Evolutionary conservation across 805 yeast species (phyloP), one percentile per base, ranked within the genome.

Genomic region (Allodekkera sacchari): DNA sequence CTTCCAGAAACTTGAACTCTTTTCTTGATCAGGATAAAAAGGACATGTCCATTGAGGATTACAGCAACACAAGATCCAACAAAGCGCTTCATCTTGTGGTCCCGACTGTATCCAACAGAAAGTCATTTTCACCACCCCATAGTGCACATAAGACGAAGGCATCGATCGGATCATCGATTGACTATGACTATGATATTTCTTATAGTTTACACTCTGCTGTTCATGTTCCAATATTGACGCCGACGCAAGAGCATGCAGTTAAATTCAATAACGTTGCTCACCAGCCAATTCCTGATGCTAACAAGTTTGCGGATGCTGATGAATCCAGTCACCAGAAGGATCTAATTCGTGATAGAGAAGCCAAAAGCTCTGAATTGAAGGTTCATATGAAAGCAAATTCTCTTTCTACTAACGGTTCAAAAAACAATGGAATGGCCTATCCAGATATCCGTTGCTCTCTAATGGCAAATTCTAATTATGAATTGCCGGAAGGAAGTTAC

Each of bases 151-250:
- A 15, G 18, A 11, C 8, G 7, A 47, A 40, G n/a, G 32, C 36
- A 19, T 54, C 61, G 6, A 21, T 44, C 7, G 47, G 41, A n/a
- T 32, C 36, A 19, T 54, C 61, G 6, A 21, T 44, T 7, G 53
- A 52, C 32, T 43, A 46, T 14, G 51, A 50, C 7, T 45, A 44
- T 27, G 58, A 53, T 34, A 44, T 38, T 5, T 38, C 50, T 2
- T 52, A 48, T 33, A 51, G 57, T 33, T 36, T 54, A 11, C 59
- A 53, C 33, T 48, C 57, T 3, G 60, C 58, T 8, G 42, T 47
- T 20, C 52, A 53, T 16, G 41, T 55, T 20, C 55, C 52, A 14
- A 40, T 53, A 9, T 24, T 34, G 23, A 32, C 45, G 3, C 53
- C 58, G 11, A 33, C 38, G 3, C 42, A 44, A 15, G 48, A 41